A percentile compares a stretch with the other conserved stretches of the same genome.
phyloP scores from a whole-genome alignment of 2,329 filamentous ascomycete genomes.

The Talaromyces sp. region DNA sequence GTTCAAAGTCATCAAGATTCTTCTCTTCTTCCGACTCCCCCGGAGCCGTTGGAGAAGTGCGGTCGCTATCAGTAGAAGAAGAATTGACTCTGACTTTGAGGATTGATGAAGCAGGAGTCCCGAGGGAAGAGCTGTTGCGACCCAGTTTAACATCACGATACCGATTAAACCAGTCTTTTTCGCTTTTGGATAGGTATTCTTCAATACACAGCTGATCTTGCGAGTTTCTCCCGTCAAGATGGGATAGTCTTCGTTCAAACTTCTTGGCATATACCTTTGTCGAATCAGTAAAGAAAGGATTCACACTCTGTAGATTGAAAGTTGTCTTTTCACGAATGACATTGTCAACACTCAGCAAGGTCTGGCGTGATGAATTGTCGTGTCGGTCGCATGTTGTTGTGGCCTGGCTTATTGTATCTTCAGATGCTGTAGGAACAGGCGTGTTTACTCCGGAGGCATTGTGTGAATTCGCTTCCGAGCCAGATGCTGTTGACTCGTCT shows the following conservation, averaged over 20 bases:
- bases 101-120: conserved; percentile 30
- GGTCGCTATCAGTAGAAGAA: not conserved
- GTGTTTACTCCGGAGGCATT: conserved; percentile 1
- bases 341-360: conserved; percentile 12
- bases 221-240: conserved; percentile 48
- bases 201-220: conserved; percentile 53
- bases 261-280: conserved; percentile 50
- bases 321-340: conserved; percentile 51
- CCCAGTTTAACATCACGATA: conserved; percentile 38
- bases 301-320: conserved; percentile 54
- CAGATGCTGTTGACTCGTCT: not conserved
- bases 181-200: conserved; percentile 52
- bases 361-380: conserved; percentile 1
- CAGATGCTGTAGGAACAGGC: not conserved
- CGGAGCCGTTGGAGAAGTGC: not conserved
- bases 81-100: conserved; percentile 1
- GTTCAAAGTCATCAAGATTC: conserved; percentile 43
- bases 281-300: conserved; percentile 57
- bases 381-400: not conserved
- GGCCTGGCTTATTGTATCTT: conserved; percentile 1
- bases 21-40: conserved; percentile 20
- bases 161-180: conserved; percentile 56
- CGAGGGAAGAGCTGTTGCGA: conserved; percentile 24
- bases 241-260: conserved; percentile 50
- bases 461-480: not conserved